phyloP scores from a whole-genome alignment of 2,329 filamentous ascomycete genomes.

The Pyricularia pennisetigena region DNA sequence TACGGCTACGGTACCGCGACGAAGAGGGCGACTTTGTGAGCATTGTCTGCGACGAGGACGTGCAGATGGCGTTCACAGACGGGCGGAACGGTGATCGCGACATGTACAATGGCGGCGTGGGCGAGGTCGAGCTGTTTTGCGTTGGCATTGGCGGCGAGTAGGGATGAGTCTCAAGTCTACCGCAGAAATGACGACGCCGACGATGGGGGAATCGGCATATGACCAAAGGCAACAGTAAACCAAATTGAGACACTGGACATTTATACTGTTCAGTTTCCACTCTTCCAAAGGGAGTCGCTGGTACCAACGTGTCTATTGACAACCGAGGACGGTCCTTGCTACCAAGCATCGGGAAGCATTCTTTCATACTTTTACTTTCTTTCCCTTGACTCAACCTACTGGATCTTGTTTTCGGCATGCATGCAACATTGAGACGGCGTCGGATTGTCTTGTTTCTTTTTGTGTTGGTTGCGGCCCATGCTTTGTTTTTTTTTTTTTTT shows the following conservation, averaged over 20 bases:
- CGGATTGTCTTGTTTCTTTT: neutral
- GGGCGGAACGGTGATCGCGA: conserved; percentile 65
- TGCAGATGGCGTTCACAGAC: conserved; percentile 89
- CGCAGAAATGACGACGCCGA: neutral
- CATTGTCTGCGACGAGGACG: conserved; percentile 92
- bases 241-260: neutral
- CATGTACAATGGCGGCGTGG: conserved; percentile 58
- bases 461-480: neutral
- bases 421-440: conserved; percentile 1
- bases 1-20: conserved; percentile 84
- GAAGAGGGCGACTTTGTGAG: conserved; percentile 89
- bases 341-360: neutral
- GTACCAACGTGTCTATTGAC: neutral
- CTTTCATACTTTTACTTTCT: neutral
- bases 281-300: neutral
- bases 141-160: conserved; percentile 29
- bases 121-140: conserved; percentile 85
- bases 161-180: neutral
- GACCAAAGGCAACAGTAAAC: neutral
- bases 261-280: neutral
- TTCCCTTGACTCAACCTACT: neutral
- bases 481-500: neutral
- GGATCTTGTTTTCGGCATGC: neutral
- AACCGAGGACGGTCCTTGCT: neutral
- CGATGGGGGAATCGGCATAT: neutral